Evolutionary conservation across 768 basidiomycete genomes (phyloP), one percentile per base, ranked within the genome.

Genomic region (Pisolithus microcarpus): DNA sequence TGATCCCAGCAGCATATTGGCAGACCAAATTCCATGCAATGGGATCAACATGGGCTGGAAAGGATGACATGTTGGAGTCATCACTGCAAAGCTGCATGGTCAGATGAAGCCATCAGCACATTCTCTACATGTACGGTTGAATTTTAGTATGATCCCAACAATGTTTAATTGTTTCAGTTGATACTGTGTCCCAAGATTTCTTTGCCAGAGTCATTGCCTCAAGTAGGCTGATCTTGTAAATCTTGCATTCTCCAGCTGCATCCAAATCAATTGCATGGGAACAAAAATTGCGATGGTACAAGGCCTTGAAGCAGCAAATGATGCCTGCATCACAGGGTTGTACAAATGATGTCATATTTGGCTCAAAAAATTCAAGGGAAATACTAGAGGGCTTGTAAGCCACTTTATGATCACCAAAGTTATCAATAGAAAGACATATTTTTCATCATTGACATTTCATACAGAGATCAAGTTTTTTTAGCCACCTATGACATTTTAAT

Each of bases 221-320:
- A n/a, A 70, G 63, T 19, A 66, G 51, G 49, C 67, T 58, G 34
- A 74, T 66, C 40, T 70, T 65, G 56, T 69, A 73, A 28, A 71
- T 67, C 16, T 71, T 58, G 2, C 30, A 0, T 24, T 60, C 58
- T 16, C 59, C 68, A 16, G 58, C 62, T 26, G 69, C 65, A 57
- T 71, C 66, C 34, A 57, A 54, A 7, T 65, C 60, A 50, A 72
- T 50, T 19, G 65, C 63, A 10, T 3, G 7, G 10, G 24, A 15
- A 36, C 49, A 50, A 24, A 50, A 50, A 7, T 26, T 24, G 24
- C 13, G 13, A 13, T 8, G 16, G n/a, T 50, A 50, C 9, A 16
- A 19, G 31, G 42, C 40, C 24, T 50, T 74, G 54, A 69, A 62
- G 57, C 71, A 68, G 10, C 42, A 15, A 26, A 49, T 53, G 30